Evolutionary conservation across 768 basidiomycete species (phyloP).

Genomic region (Lactifluus echinatus): DNA sequence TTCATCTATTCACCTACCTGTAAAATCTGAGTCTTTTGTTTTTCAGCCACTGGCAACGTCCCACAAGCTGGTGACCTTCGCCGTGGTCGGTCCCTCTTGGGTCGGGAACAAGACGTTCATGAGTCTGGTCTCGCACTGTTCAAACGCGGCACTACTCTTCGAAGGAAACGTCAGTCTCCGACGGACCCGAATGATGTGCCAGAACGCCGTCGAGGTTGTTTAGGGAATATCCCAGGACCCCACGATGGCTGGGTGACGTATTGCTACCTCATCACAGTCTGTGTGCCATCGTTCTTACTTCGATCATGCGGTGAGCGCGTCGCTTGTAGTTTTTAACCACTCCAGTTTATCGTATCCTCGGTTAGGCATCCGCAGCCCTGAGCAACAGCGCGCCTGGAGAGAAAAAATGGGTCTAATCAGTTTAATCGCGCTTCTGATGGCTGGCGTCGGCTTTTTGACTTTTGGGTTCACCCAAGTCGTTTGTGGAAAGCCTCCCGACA

Average conservation of each 20-base stretch:
- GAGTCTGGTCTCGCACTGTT: conserved; percentile 92
- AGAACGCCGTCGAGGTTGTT: conserved; percentile 42
- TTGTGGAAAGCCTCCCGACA: conserved; percentile 79
- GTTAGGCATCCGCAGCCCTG: conserved; percentile 78
- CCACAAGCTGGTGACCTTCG: conserved; percentile 54
- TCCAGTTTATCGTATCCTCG: not conserved
- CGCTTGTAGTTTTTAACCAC: not conserved
- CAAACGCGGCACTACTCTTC: conserved; percentile 73
- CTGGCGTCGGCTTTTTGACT: conserved; percentile 91
- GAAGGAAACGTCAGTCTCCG: conserved; percentile 52
- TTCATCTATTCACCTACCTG: conserved; percentile 9
- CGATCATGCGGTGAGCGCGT: conserved; percentile 61
- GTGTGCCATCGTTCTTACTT: conserved; percentile 73
- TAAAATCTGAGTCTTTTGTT: conserved; percentile 3
- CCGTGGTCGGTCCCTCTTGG: conserved; percentile 85
- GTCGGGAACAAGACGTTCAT: conserved; percentile 80
- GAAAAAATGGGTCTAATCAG: conserved; percentile 93
- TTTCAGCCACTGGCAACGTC: conserved; percentile 67
- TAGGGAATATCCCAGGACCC: conserved; percentile 79
- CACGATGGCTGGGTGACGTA: conserved; percentile 95
- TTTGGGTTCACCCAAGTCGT: conserved; percentile 96
- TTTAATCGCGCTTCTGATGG: conserved; percentile 80
- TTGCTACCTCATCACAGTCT: conserved; percentile 76
- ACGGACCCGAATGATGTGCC: conserved; percentile 32
- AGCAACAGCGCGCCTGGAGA: conserved; percentile 94